Evolutionary conservation across 2,329 filamentous ascomycete genomes (phyloP).

Genomic region (Pyrenophora seminiperda): DNA sequence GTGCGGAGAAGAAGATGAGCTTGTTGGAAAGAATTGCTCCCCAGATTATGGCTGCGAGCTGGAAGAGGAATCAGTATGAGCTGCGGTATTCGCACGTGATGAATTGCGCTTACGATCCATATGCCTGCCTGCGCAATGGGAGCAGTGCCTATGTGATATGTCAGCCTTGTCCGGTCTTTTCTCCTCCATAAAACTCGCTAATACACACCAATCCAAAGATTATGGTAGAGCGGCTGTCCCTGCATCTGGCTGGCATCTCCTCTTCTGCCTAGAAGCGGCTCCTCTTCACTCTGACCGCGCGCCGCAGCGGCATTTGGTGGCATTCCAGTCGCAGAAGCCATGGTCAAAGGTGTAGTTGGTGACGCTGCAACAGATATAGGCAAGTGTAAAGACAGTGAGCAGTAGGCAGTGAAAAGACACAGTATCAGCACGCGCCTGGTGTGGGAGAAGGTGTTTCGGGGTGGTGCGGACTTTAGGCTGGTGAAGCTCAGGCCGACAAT

Average conservation of each 20-base stretch:
- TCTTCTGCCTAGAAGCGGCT: conserved; percentile 71
- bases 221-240: conserved; percentile 67
- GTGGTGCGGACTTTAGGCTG: conserved; percentile 20
- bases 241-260: conserved; percentile 76
- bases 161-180: background rate
- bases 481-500: conserved; percentile 20
- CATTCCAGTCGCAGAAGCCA: conserved; percentile 73
- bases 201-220: conserved; percentile 73
- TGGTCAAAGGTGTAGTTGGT: conserved; percentile 40
- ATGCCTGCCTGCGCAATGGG: conserved; percentile 79
- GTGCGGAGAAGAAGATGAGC: conserved; percentile 82
- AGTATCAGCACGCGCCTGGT: conserved; percentile 3
- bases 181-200: background rate
- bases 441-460: conserved; percentile 5
- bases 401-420: background rate
- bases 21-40: conserved; percentile 71
- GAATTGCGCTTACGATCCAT: conserved; percentile 62
- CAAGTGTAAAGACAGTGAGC: background rate
- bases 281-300: conserved; percentile 59
- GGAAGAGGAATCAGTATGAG: conserved; percentile 17
- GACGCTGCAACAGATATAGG: background rate
- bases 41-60: conserved; percentile 79
- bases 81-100: background rate
- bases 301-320: conserved; percentile 56
- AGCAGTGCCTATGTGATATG: conserved; percentile 70